Base-by-base conservation (phyloP, 805 yeast genomes). In the Cephaloascus fragrans region DNA sequence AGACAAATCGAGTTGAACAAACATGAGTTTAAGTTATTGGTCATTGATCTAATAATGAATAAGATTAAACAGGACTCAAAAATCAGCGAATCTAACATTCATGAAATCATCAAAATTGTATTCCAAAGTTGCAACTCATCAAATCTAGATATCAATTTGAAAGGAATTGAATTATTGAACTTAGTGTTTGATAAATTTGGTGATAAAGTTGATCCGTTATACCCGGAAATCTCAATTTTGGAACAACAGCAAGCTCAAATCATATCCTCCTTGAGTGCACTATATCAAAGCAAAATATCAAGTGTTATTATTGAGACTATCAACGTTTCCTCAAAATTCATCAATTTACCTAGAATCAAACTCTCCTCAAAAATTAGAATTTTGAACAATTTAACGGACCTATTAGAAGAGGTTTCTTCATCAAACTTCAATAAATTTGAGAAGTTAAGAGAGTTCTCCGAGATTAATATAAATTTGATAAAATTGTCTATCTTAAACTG, bases 221-320 rank as follows among this genome's bases (percentile, higher is more conserved):
- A 79, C 48, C 81, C 85, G 0, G 77, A 79, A 3, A 72, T 73
- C 14, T 73, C 90, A 0, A 67, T 88, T 8, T 61, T 90, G 34
- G 95, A 85, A 47, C 97, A 89, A 57, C 95, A 84, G 51, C 96
- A 93, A 50, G 97, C 97, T 0, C 96, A 87, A 49, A 85, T 93
- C 8, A 80, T 85, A 8, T 81, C 95, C 41, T 95, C 97, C 0
- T 67, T 90, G 40, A 73, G 87, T 37, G 96, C 97, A 0, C 86
- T 95, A 9, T 90, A 93, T 59, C 6, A 23, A 12, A 23, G 28
- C 28, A 23, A 23, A 6, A 8, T 23, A 23, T 23, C 28, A 6
- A 72, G 71, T 26, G 71, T 87, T 1, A 88, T 90, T 1, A 74
- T 84, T 18, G 74, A 73, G 39, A 96, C 96, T 0, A 73, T 90